Evolutionary conservation across 2,329 filamentous ascomycete species (phyloP), one percentile per base, ranked within the genome.

Genomic region (Mariannaea sp.): DNA sequence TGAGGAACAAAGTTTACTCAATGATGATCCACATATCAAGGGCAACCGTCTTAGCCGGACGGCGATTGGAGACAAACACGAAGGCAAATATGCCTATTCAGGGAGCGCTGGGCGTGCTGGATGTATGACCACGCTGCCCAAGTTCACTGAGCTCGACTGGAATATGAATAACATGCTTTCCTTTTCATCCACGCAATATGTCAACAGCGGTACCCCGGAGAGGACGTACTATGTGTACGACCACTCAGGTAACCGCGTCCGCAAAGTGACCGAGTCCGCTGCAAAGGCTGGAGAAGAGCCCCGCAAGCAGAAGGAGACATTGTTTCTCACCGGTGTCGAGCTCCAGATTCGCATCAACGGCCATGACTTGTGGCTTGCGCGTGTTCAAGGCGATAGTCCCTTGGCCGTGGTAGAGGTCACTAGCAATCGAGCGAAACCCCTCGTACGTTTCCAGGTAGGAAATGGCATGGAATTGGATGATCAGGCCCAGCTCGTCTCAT

Each of bases 201-300:
- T 49, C 3, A 39, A 46, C 8, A 10, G 10, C 1, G 46, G 30
- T 1, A 39, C 10, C 3, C 45, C 53, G 1, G 57, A 61, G 27
- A 52, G 30, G 13, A 59, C 59, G 2, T 58, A 39, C 19, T 59
- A 56, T 17, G 51, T 55, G 12, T 59, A 61, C 17, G 39, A 58
- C 16, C 8, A 24, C 4, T 8, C 8, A 2, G 57, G 59, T 0
- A 32, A 45, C 1, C 19, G 59, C 2, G 26, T 51, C 2, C 42
- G 59, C 1, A 61, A 61, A 38, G 49, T 56, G 0, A 56, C 49
- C 9, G 55, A 56, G 22, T 29, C 44, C 5, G 12, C 19, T 13
- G 27, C 39, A 22, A 10, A n/a, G 16, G 5, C 12, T 22, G 17
- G 50, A 54, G 35, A 33, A n/a, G n/a, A n/a, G n/a, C n/a, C n/a